Percentiles rank a stretch among this genome's conserved stretches.
Conservation (phyloP, 139 green algal species). For the Penium margaritaceum region DNA sequence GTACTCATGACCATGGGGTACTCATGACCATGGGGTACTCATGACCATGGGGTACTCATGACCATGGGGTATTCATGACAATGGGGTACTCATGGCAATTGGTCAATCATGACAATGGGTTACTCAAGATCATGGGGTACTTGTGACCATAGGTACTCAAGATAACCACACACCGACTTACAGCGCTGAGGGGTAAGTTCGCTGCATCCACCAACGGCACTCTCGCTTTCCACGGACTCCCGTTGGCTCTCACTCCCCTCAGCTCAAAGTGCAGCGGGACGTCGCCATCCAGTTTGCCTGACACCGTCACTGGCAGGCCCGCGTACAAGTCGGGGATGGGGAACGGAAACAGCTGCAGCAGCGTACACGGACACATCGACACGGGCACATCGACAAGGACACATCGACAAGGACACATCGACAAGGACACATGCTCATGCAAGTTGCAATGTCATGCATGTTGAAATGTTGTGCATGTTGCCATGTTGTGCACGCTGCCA, state of each 20-base stretch:
- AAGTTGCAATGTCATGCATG: no score
- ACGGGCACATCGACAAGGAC: no score
- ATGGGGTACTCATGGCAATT: no score
- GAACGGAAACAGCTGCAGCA: slow-evolving; percentile 3
- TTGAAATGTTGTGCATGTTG: no score
- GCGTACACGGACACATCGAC: no score
- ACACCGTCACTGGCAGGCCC: background rate
- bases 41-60: no score
- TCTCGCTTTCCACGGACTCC: background rate
- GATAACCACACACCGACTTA: background rate
- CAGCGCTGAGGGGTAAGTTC: background rate
- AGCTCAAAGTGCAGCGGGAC: background rate
- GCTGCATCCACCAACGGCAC: background rate
- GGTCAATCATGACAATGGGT: no score
- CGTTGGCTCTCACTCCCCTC: background rate
- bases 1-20: no score
- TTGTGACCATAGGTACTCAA: background rate
- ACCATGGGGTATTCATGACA: no score
- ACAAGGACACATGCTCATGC: no score
- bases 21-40: background rate
- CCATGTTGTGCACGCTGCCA: no score
- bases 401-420: no score
- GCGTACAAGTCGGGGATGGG: slow-evolving; percentile 2
- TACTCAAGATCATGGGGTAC: background rate
- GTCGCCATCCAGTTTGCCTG: background rate